Evolutionary conservation across 2,329 filamentous ascomycete species (phyloP), one percentile per base, ranked within the genome.

Genomic region (Penicillium sp.): DNA sequence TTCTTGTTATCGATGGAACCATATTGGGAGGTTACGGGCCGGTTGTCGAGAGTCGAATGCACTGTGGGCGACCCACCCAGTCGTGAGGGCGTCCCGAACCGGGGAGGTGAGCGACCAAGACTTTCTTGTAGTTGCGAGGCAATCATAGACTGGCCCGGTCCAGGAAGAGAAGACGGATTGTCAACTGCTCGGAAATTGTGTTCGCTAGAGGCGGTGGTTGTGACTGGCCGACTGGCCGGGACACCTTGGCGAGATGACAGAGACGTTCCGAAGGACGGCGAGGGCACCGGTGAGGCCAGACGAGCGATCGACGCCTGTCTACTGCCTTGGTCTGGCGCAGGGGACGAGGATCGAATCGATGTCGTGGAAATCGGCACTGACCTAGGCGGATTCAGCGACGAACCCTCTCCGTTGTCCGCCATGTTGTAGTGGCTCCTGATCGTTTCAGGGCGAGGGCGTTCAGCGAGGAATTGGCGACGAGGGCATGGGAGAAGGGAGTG

Each of bases 81-180:
- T 54, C 68, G 60, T 11, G 73, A 69, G 19, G 75, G 72, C 14
- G 73, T 73, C 9, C 58, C 64, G 42, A 64, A 56, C 25, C 57
- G 60, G 28, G 67, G 67, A 18, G 66, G 63, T 29, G 63, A 67
- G 33, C 60, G 78, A 47, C 83, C 84, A 25, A 85, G 70, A 8
- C 83, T 86, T 54, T 84, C 82, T 45, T 86, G 86, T 48, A 96
- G 72, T n/a, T 88, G 91, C 17, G 87, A 86, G 23, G 91, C 89
- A 39, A 97, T 78, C 45, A 89, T 90, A 17, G 91, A 96, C 33
- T 89, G 80, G 16, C 88, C 88, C 5, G 88, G 89, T 1, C 87
- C 88, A 5, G 83, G 79, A 6, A 80, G 68, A 34, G 80, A 84
- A 15, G 79, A 77, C 49, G 65, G 65, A 50, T 69, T 72, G 45